These are phyloP conservation scores for Obelidium mucronatum DNA, from an alignment of 192 early-diverging fungal species.

Conservation along the genomic window DNA sequence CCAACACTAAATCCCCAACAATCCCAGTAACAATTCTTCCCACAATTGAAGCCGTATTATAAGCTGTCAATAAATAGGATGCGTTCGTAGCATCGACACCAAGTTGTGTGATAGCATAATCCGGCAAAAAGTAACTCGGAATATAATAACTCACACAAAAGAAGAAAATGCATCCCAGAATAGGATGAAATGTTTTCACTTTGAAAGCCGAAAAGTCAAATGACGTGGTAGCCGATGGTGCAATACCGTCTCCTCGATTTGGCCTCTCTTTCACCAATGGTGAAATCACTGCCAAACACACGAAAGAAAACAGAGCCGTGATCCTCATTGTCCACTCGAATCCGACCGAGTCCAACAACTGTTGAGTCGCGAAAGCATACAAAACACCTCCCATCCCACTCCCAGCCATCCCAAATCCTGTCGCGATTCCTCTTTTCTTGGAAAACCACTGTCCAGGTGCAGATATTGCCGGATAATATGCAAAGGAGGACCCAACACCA, in stretches of 20 bases:
- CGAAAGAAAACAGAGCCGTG: conserved; percentile 63
- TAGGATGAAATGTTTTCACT: background rate
- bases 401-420: conserved; percentile 77
- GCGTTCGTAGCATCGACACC: conserved; percentile 13
- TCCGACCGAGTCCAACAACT: conserved; percentile 66
- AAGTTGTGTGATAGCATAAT: background rate
- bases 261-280: conserved; percentile 7
- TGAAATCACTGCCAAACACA: background rate
- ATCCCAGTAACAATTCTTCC: conserved; percentile 72
- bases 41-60: conserved; percentile 68
- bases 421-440: conserved; percentile 69
- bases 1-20: conserved; percentile 63
- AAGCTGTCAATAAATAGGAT: conserved; percentile 55
- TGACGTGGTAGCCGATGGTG: background rate
- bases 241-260: no score
- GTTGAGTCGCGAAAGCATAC: conserved; percentile 64
- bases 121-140: conserved; percentile 25
- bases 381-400: conserved; percentile 74
- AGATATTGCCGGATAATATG: conserved; percentile 70
- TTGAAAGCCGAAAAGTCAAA: conserved; percentile 22
- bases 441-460: conserved; percentile 76
- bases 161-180: conserved; percentile 39
- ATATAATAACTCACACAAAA: conserved; percentile 28
- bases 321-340: conserved; percentile 73
- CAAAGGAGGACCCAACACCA: conserved; percentile 53